Evolutionary conservation across 441 rosid species (phyloP).

Genomic region (Kokia cookei): DNA sequence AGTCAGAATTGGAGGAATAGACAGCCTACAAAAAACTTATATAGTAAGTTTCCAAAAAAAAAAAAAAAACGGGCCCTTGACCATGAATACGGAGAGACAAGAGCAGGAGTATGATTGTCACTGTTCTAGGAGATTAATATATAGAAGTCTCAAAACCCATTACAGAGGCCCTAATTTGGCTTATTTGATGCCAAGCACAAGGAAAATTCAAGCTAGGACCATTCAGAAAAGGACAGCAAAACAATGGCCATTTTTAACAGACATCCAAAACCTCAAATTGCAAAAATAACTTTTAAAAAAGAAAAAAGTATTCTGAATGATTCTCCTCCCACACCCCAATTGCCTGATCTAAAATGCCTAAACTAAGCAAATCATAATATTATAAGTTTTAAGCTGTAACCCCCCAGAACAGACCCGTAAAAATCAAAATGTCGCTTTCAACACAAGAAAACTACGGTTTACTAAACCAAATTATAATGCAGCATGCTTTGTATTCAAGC

Average conservation of each 20-base stretch:
- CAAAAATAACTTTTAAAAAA: not conserved
- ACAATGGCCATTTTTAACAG: slow-evolving; percentile 23
- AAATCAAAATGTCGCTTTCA: slow-evolving; percentile 30
- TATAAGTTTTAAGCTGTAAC: slow-evolving; percentile 8
- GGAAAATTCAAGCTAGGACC: slow-evolving; percentile 37
- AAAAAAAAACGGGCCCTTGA: not conserved
- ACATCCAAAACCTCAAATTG: slow-evolving; percentile 49
- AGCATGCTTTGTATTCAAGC: slow-evolving; percentile 14
- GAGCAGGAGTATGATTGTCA: slow-evolving; percentile 6
- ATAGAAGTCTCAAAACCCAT: slow-evolving; percentile 13
- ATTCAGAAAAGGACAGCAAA: slow-evolving; percentile 49
- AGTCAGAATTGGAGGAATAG: slow-evolving; percentile 4
- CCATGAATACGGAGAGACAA: not conserved
- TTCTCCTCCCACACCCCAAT: slow-evolving; percentile 17
- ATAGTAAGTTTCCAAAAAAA: not conserved
- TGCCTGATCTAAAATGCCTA: slow-evolving; percentile 13
- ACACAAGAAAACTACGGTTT: slow-evolving; percentile 6
- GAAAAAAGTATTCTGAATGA: slow-evolving; percentile 15
- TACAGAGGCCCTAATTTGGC: slow-evolving; percentile 12
- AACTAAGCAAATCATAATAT: slow-evolving; percentile 16
- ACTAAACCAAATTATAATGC: slow-evolving; percentile 15
- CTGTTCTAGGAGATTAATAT: slow-evolving; percentile 20
- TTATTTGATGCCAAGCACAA: slow-evolving; percentile 28
- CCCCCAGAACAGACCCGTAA: slow-evolving; percentile 2
- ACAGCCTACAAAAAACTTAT: not conserved